Conservation (phyloP, 176 grass and related monocot genomes). For the Thalia dealbata region DNA sequence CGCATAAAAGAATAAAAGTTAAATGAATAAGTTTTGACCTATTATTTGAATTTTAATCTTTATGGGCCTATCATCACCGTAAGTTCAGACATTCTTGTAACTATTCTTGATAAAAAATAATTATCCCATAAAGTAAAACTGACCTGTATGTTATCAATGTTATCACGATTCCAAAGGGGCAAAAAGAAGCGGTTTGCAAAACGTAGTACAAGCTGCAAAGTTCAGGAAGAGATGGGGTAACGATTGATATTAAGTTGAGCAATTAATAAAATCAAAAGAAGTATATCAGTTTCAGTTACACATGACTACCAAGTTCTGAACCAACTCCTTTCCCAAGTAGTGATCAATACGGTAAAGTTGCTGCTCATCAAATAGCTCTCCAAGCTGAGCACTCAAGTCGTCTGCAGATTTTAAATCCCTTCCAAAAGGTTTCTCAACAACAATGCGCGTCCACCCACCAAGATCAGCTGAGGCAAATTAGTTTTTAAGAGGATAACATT, state of each 20-base stretch:
- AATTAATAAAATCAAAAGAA: neutral
- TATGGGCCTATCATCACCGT: no score
- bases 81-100: no score
- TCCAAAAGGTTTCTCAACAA: conserved; percentile 17
- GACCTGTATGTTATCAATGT: conserved; percentile 20
- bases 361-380: conserved; percentile 10
- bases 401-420: conserved; percentile 16
- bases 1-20: no score
- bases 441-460: conserved; percentile 16
- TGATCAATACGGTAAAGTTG: conserved; percentile 22
- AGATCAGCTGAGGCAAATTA: conserved; percentile 4
- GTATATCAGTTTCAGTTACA: conserved; percentile 1
- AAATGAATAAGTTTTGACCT: no score
- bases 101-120: neutral
- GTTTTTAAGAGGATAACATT: no score
- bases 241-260: neutral
- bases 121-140: neutral
- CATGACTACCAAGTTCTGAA: conserved; percentile 19
- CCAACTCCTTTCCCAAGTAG: conserved; percentile 23
- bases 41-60: no score
- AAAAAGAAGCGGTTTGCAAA: conserved; percentile 17
- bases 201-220: conserved; percentile 13
- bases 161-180: conserved; percentile 25
- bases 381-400: conserved; percentile 19
- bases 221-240: neutral